A percentile compares a stretch with the other conserved stretches of the same genome.
phyloP scores from a whole-genome alignment of 31 red algal genomes.

The Asparagopsis taxiformis region DNA sequence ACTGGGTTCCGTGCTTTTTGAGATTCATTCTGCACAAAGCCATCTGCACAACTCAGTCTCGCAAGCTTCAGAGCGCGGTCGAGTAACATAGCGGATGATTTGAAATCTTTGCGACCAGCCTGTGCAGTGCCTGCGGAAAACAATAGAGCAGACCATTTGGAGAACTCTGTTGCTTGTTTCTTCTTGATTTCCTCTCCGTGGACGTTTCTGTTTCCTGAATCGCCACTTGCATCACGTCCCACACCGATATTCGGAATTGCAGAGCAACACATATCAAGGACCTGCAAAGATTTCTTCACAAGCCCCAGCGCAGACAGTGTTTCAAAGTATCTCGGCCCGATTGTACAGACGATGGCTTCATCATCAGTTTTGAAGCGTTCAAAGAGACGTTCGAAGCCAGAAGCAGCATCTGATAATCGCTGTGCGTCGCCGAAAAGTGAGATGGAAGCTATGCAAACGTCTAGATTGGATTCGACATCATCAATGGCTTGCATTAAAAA shows the following conservation, averaged over 20 bases:
- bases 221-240: too few relatives aligned
- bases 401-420: slow-evolving; percentile 49
- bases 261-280: slow-evolving; percentile 28
- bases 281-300: slow-evolving; percentile 17
- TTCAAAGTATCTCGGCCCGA: slow-evolving; percentile 58
- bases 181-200: too few relatives aligned
- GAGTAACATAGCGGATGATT: slow-evolving; percentile 31
- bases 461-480: slow-evolving; percentile 29
- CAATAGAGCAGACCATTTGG: slow-evolving; percentile 39
- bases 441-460: slow-evolving; percentile 47
- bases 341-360: slow-evolving; percentile 7
- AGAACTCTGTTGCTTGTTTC: too few relatives aligned
- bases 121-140: slow-evolving; percentile 41
- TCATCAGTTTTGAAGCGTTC: slow-evolving; percentile 23
- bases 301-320: slow-evolving; percentile 29
- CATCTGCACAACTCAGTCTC: too few relatives aligned
- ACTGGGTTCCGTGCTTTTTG: too few relatives aligned
- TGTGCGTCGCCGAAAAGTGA: slow-evolving; percentile 58
- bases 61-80: slow-evolving; percentile 34
- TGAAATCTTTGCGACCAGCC: slow-evolving; percentile 63
- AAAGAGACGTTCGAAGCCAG: slow-evolving; percentile 39
- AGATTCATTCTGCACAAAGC: too few relatives aligned
- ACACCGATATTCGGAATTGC: slow-evolving; percentile 15
- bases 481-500: slow-evolving; percentile 36
- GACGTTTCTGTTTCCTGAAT: slow-evolving; percentile 1